A percentile compares a stretch with the other conserved stretches of the same genome.
Evolutionary conservation across 208 protist genomes (phyloP).

Genomic region (Naegleria gruberi): DNA sequence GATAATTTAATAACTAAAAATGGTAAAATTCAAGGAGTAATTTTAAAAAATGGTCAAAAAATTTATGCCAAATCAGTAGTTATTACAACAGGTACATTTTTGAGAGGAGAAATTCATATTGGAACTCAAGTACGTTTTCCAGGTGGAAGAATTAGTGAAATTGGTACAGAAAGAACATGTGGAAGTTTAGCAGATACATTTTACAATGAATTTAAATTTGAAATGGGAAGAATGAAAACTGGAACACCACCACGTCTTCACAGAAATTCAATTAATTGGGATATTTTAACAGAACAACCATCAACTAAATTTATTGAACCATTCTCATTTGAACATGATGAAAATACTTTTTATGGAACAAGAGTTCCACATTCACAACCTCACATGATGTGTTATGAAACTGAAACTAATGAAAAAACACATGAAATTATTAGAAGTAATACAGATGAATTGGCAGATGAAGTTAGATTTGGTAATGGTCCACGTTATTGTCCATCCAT

Average conservation of each 20-base stretch:
- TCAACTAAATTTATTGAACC: constrained; percentile 49
- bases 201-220: constrained; percentile 33
- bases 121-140: constrained; percentile 30
- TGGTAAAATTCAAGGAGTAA: constrained; percentile 31
- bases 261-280: constrained; percentile 48
- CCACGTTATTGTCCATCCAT: constrained; percentile 63
- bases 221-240: constrained; percentile 46
- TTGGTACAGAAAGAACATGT: constrained; percentile 45
- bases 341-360: not conserved
- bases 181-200: constrained; percentile 45
- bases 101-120: constrained; percentile 64
- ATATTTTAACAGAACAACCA: constrained; percentile 38
- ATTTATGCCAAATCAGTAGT: constrained; percentile 48
- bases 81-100: constrained; percentile 74
- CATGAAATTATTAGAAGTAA: constrained; percentile 49
- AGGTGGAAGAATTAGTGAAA: constrained; percentile 37
- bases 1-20: not conserved
- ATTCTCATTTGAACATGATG: constrained; percentile 52
- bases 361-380: constrained; percentile 10
- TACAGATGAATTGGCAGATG: constrained; percentile 28
- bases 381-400: constrained; percentile 43
- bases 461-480: constrained; percentile 32
- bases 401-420: constrained; percentile 45
- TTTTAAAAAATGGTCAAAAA: constrained; percentile 37
- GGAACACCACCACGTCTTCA: constrained; percentile 71